These are phyloP conservation scores for Leersia perrieri DNA, from an alignment of 176 grass and related monocot species.

Conservation along the genomic window DNA sequence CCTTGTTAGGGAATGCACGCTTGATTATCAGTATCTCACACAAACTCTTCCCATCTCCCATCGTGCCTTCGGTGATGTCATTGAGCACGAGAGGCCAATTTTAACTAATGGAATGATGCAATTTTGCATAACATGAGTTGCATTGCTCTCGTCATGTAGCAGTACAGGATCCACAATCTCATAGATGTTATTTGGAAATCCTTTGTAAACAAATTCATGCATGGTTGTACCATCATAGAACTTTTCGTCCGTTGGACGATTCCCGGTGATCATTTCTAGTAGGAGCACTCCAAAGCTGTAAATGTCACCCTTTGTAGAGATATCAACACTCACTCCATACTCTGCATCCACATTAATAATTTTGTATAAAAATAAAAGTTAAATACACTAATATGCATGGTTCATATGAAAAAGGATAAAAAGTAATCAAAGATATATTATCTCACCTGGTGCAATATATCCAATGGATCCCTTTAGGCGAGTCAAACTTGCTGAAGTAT, in stretches of 20 bases:
- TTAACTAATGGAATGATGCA: constrained; percentile 34
- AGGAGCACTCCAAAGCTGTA: constrained; percentile 51
- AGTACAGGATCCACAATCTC: constrained; percentile 12
- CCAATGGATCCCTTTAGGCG: constrained; percentile 44
- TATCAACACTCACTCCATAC: constrained; percentile 20
- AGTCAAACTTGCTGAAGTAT: constrained; percentile 20
- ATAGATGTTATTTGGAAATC: constrained; percentile 13
- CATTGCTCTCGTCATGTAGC: neutral
- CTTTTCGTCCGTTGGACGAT: constrained; percentile 25
- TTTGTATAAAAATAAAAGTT: neutral
- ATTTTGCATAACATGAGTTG: neutral
- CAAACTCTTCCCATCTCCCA: constrained; percentile 32
- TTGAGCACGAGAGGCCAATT: constrained; percentile 38
- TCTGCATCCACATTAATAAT: constrained; percentile 27
- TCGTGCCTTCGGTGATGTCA: constrained; percentile 14
- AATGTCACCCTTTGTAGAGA: constrained; percentile 41
- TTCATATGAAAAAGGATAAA: neutral
- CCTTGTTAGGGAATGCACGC: neutral
- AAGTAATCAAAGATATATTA: neutral
- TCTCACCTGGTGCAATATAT: constrained; percentile 49
- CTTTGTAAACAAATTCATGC: constrained; percentile 4
- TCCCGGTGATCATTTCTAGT: constrained; percentile 39
- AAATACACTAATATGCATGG: neutral
- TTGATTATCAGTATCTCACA: constrained; percentile 26
- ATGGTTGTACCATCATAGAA: constrained; percentile 18